Evolutionary conservation across 2,329 filamentous ascomycete genomes (phyloP), one percentile per base, ranked within the genome.

Genomic region (Fusarium odoratissimum): DNA sequence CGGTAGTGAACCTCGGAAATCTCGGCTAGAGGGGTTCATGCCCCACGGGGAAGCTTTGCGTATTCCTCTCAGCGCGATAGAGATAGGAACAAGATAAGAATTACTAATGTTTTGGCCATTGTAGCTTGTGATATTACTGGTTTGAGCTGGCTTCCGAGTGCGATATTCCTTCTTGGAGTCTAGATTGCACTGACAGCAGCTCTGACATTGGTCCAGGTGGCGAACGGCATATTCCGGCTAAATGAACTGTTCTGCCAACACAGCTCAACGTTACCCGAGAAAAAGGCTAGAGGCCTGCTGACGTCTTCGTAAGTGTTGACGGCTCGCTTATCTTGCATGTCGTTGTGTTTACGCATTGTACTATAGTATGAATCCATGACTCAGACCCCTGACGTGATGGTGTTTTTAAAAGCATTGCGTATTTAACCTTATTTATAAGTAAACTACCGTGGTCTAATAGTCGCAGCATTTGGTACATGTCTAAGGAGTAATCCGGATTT

Each of bases 1-100:
- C 19, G 66, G 66, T 38, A 52, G 35, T 49, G 35, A 19, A 44
- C 42, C 30, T 64, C 65, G 66, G 66, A 46, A 28, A 48, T 58
- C 30, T 69, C 66, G 66, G 49, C 38, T 49, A n/a, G 49, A 46
- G 40, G 17, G 61, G 42, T 25, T 14, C 4, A 6, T 30, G 19
- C 13, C 13, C 55, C 25, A 33, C 37, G 51, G 45, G 65, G 35
- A 57, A 57, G 21, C 38, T 35, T 16, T 21, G 3, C 12, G 21
- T 49, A 25, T 10, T 48, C 17, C 3, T 58, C 21, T 10, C 11
- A 3, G 11, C 7, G 12, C 33, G 25, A n/a, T 16, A 4, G 12
- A 9, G 41, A 14, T 13, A n/a, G 30, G 3, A 23, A 48, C 35
- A 25, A 13, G n/a, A 17, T 25, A 0, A 28, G n/a, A 12, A 3